Percentiles rank a stretch among this genome's conserved stretches.
These are phyloP conservation scores for Pseudomonodictys pantanalensis DNA, from an alignment of 495 filamentous ascomycete genomes.

Conservation along the genomic window DNA sequence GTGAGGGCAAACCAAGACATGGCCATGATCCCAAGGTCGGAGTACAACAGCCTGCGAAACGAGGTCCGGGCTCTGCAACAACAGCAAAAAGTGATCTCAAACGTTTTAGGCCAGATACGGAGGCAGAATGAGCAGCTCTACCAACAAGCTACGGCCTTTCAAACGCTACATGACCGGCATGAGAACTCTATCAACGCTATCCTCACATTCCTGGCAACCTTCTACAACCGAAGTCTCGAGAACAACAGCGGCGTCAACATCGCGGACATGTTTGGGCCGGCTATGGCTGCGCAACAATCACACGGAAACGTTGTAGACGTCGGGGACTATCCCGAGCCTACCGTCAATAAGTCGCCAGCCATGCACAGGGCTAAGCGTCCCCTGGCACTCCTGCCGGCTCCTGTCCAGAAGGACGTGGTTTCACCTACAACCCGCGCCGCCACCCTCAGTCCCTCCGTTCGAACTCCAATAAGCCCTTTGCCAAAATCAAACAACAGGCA, in stretches of 20 bases:
- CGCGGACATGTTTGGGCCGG: slow-evolving; percentile 42
- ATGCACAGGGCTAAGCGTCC: slow-evolving; percentile 33
- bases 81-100: slow-evolving; percentile 79
- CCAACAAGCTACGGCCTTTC: slow-evolving; percentile 84
- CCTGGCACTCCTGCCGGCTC: slow-evolving; percentile 38
- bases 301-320: slow-evolving; percentile 44
- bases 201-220: slow-evolving; percentile 90
- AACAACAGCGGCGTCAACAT: slow-evolving; percentile 46
- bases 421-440: slow-evolving; percentile 13
- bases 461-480: slow-evolving; percentile 27
- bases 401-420: slow-evolving; percentile 21
- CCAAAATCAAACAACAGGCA: slow-evolving; percentile 20
- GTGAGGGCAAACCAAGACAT: slow-evolving; percentile 44
- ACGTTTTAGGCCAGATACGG: slow-evolving; percentile 70
- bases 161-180: slow-evolving; percentile 87
- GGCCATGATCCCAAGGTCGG: slow-evolving; percentile 64
- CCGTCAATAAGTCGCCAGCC: slow-evolving; percentile 28
- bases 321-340: slow-evolving; percentile 36
- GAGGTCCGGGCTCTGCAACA: slow-evolving; percentile 78
- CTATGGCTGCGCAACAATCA: slow-evolving; percentile 39
- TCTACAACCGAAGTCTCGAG: slow-evolving; percentile 79
- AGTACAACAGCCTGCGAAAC: slow-evolving; percentile 70
- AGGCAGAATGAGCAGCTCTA: slow-evolving; percentile 86
- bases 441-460: slow-evolving; percentile 24
- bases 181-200: slow-evolving; percentile 99